phyloP scores from a whole-genome alignment of 805 yeast species.

The Ogataea methylovora region DNA sequence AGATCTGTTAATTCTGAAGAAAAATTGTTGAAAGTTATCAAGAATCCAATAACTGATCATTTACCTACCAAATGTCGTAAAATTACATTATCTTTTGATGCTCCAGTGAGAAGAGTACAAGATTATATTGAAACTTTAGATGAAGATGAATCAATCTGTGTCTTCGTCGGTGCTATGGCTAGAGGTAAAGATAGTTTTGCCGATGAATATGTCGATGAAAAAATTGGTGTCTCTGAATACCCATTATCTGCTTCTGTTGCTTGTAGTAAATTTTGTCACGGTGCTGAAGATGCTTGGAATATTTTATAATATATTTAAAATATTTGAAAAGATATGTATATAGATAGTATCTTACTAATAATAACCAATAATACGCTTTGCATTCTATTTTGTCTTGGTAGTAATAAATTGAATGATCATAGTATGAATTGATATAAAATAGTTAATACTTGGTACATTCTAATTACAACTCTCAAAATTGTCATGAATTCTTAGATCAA shows the following conservation, averaged over 20 bases:
- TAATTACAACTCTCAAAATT: too few species aligned
- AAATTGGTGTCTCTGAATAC: conserved; percentile 90
- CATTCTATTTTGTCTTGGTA: too few species aligned
- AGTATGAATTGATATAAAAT: too few species aligned
- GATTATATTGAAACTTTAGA: conserved; percentile 78
- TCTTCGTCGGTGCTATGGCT: conserved; percentile 99
- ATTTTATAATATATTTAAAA: conserved; percentile 39
- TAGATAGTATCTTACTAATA: too few species aligned
- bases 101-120: conserved; percentile 79
- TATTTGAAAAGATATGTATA: too few species aligned
- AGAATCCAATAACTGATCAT: conserved; percentile 95
- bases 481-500: too few species aligned
- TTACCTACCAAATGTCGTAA: conserved; percentile 94
- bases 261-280: conserved; percentile 96
- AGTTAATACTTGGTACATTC: too few species aligned
- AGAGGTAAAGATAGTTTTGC: conserved; percentile 97
- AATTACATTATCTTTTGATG: conserved; percentile 87
- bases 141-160: conserved; percentile 90
- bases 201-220: conserved; percentile 94
- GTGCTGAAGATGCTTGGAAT: conserved; percentile 97
- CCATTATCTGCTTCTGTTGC: conserved; percentile 97
- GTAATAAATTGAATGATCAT: too few species aligned
- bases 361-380: too few species aligned
- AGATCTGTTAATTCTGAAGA: conserved; percentile 95
- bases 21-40: conserved; percentile 85